Evolutionary conservation across 176 grass and related monocot species (phyloP), one percentile per base, ranked within the genome.

Genomic region (Thalia dealbata): DNA sequence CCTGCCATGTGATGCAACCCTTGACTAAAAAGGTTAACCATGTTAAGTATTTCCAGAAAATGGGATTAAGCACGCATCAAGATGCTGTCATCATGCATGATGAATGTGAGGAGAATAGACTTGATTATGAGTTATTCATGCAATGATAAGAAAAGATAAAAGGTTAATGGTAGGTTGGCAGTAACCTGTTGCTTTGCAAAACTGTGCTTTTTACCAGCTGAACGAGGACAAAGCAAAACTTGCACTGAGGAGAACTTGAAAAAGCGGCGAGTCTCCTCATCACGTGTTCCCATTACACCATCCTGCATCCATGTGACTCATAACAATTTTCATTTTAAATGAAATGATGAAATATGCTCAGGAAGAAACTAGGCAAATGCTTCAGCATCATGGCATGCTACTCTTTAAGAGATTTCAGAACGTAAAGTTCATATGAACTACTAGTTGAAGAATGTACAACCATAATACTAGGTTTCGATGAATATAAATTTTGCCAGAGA

Each of bases 191-290:
- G 91, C 78, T 96, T 91, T 68, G 88, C 84, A 83, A 82, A 85
- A 68, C 91, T 91, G 78, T 88, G 91, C 14, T 78, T 79, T 70
- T 96, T 90, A 38, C 87, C 85, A 79, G 91, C 91, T 80, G 85
- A 96, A 41, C 91, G 88, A 75, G 84, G 84, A 75, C 88, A 96
- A 74, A 96, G 75, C 72, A 91, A 79, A 58, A 91, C 80, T 63
- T 96, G 87, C n/a, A 96, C 91, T 29, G 88, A 84, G 74, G 91
- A 96, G 79, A 91, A 88, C 75, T 91, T 96, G 80, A 96, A 96
- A 87, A 96, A 96, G 44, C 78, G 67, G n/a, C 67, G 67, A 46
- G 91, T 90, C 76, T 82, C 87, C 80, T 95, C 87, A 43, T 90
- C 86, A 79, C 45, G 80, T 44, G 91, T 95, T 64, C 88, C 85